Evolutionary conservation across 2,329 filamentous ascomycete species (phyloP).

Genomic region (Xylariales sp.): DNA sequence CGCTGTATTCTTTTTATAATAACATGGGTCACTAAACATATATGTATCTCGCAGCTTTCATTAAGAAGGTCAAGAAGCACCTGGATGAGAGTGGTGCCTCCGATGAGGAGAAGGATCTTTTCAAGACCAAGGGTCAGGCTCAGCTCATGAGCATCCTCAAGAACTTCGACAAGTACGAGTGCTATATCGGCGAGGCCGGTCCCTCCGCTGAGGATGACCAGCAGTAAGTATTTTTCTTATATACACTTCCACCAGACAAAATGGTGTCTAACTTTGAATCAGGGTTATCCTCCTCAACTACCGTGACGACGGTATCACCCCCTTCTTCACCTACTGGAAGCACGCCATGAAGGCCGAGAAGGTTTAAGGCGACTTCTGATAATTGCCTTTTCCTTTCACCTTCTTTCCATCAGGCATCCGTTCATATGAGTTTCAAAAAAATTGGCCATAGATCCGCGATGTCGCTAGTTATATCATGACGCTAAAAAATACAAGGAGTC

Average conservation of each 20-base stretch:
- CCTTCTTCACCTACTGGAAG: constrained; percentile 91
- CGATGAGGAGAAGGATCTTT: constrained; percentile 66
- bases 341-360: constrained; percentile 85
- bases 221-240: constrained; percentile 41
- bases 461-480: constrained; percentile 3
- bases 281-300: constrained; percentile 94
- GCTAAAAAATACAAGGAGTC: background rate
- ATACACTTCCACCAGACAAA: no score
- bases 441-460: constrained; percentile 8
- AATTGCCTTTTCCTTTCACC: no score
- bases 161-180: constrained; percentile 96
- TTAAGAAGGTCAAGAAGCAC: constrained; percentile 78
- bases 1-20: background rate
- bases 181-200: constrained; percentile 74
- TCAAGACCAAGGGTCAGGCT: constrained; percentile 69
- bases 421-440: no score
- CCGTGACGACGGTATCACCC: constrained; percentile 91
- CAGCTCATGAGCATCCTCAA: constrained; percentile 75
- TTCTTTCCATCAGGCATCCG: no score
- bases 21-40: constrained; percentile 7
- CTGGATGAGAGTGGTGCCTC: constrained; percentile 60
- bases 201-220: constrained; percentile 71
- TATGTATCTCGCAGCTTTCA: constrained; percentile 64
- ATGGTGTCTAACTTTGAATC: constrained; percentile 8
- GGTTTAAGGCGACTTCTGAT: constrained; percentile 77